Evolutionary conservation across 2,329 filamentous ascomycete species (phyloP).

Genomic region (Lachnellula hyalina): DNA sequence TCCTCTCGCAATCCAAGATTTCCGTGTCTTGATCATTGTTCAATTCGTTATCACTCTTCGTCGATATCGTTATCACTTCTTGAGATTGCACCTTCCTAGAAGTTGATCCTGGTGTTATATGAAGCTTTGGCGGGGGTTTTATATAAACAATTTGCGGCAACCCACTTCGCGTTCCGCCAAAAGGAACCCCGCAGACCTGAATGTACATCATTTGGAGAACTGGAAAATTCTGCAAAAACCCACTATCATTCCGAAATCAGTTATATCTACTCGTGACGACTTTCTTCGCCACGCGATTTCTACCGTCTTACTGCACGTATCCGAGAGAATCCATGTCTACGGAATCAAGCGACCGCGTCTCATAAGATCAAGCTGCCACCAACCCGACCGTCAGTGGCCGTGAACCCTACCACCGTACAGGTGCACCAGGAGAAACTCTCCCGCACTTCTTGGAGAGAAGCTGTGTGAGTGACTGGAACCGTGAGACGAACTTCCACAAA

Average conservation of each 20-base stretch:
- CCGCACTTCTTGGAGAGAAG: conserved; percentile 14
- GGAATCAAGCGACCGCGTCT: conserved; percentile 24
- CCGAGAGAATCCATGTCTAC: conserved; percentile 24
- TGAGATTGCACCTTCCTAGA: conserved; percentile 1
- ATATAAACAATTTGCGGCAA: conserved; percentile 15
- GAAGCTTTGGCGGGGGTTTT: conserved; percentile 12
- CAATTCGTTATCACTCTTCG: neutral
- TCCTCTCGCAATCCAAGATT: neutral
- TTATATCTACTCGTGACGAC: conserved; percentile 5
- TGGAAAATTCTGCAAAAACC: conserved; percentile 2
- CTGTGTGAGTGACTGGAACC: conserved; percentile 3
- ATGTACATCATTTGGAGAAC: conserved; percentile 3
- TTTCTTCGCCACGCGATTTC: conserved; percentile 14
- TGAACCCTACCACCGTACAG: conserved; percentile 9
- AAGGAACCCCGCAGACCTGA: conserved; percentile 7
- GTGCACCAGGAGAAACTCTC: conserved; percentile 4
- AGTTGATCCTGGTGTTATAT: conserved; percentile 1
- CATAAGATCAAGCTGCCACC: conserved; percentile 18
- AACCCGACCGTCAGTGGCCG: conserved; percentile 9
- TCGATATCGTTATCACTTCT: conserved; percentile 1
- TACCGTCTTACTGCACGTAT: conserved; percentile 18
- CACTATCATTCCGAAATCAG: conserved; percentile 5
- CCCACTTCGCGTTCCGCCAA: conserved; percentile 7
- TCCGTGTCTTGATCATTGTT: conserved; percentile 5
- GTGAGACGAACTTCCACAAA: conserved; percentile 9